Percentiles rank a stretch among this genome's conserved stretches.
phyloP scores from a whole-genome alignment of 139 green algal species.

The Astrephomene gubernaculifera region DNA sequence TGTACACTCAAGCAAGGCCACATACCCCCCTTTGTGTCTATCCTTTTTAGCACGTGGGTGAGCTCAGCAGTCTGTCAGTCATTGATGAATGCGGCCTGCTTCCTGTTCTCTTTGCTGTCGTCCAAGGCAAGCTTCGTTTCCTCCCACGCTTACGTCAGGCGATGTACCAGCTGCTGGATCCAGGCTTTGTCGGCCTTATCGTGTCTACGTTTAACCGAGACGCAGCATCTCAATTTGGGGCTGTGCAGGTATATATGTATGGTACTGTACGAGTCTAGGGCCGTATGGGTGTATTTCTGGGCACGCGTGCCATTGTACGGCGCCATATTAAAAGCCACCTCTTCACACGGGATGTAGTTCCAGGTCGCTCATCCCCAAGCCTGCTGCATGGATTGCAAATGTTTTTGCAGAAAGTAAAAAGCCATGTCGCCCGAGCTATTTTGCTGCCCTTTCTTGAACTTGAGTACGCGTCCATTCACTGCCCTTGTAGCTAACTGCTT shows the following conservation, averaged over 20 bases:
- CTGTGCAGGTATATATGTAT: not conserved
- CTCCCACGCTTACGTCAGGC: slow-evolving; percentile 57
- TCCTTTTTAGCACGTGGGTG: too few relatives aligned
- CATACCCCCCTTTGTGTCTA: too few relatives aligned
- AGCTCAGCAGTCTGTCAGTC: too few relatives aligned
- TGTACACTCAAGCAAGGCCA: too few relatives aligned
- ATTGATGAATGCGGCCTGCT: too few relatives aligned
- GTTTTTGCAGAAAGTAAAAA: not conserved
- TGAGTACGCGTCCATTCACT: too few relatives aligned
- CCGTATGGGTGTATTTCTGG: not conserved
- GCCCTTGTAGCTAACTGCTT: slow-evolving; percentile 21
- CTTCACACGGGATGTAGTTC: not conserved
- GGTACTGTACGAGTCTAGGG: not conserved
- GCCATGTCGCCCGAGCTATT: not conserved
- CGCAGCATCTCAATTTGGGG: not conserved
- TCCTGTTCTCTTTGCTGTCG: too few relatives aligned
- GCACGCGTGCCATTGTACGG: not conserved
- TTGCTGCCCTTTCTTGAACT: not conserved
- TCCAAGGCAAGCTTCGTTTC: too few relatives aligned
- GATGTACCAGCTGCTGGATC: slow-evolving; percentile 85
- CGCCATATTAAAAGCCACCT: not conserved
- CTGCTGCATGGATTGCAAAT: not conserved
- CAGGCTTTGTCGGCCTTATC: slow-evolving; percentile 86
- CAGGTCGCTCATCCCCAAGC: not conserved
- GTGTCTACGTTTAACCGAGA: slow-evolving; percentile 83